Evolutionary conservation across 2,329 filamentous ascomycete species (phyloP).

Genomic region (Zarea fungicola): DNA sequence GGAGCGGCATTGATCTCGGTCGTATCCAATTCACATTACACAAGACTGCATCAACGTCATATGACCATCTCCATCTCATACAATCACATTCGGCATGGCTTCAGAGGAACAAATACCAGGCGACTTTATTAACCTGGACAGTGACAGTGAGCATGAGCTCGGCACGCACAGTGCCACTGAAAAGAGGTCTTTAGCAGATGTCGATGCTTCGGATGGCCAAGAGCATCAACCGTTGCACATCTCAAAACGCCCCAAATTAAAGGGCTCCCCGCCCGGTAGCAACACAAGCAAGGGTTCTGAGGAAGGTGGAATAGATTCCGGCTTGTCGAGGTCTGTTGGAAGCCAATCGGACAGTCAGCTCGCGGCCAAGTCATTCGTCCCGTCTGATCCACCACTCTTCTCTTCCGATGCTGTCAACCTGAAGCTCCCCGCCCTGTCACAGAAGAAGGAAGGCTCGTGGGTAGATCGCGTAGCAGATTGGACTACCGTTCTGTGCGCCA

Average conservation of each 20-base stretch:
- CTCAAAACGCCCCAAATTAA: constrained; percentile 5
- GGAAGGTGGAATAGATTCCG: constrained; percentile 30
- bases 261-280: constrained; percentile 18
- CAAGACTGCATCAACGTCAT: neutral
- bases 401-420: constrained; percentile 1
- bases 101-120: constrained; percentile 14
- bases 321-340: constrained; percentile 4
- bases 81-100: constrained; percentile 15
- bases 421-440: constrained; percentile 11
- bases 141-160: constrained; percentile 21
- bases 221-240: constrained; percentile 11
- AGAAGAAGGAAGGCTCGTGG: constrained; percentile 12
- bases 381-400: constrained; percentile 23
- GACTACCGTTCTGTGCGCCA: constrained; percentile 12
- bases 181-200: constrained; percentile 26
- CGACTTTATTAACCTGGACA: constrained; percentile 20
- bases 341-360: constrained; percentile 7
- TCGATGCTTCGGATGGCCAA: constrained; percentile 14
- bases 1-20: too few species aligned
- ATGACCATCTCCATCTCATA: neutral
- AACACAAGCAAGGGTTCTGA: constrained; percentile 21
- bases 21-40: too few species aligned
- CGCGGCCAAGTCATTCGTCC: constrained; percentile 17
- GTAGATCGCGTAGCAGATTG: constrained; percentile 7
- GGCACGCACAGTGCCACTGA: constrained; percentile 17